Evolutionary conservation across 495 filamentous ascomycete species (phyloP).

Genomic region (Rusavskia elegans): DNA sequence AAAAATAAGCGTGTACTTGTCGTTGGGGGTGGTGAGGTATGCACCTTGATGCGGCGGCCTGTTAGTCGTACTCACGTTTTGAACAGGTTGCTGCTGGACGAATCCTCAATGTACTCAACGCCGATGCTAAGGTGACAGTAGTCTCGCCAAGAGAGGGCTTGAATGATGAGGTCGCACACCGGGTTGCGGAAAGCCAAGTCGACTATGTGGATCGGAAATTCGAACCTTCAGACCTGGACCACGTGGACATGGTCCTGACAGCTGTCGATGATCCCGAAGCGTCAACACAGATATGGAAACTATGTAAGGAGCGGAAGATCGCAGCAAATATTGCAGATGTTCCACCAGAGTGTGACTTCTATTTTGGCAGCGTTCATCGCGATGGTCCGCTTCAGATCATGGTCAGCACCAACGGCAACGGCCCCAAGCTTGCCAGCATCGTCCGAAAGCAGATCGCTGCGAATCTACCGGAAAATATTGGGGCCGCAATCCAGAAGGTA

Average conservation of each 20-base stretch:
- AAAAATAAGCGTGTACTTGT: slow-evolving; percentile 70
- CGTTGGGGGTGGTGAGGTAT: slow-evolving; percentile 83
- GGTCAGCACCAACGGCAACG: slow-evolving; percentile 96
- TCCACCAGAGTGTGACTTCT: slow-evolving; percentile 93
- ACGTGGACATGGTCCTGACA: slow-evolving; percentile 71
- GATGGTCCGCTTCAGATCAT: slow-evolving; percentile 95
- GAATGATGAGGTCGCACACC: slow-evolving; percentile 73
- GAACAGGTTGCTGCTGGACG: slow-evolving; percentile 82
- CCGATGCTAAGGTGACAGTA: slow-evolving; percentile 79
- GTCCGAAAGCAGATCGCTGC: slow-evolving; percentile 71
- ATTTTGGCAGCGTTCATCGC: slow-evolving; percentile 88
- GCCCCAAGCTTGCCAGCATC: slow-evolving; percentile 77
- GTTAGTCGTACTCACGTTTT: slow-evolving; percentile 1
- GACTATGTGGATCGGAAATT: slow-evolving; percentile 69
- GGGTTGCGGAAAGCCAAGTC: slow-evolving; percentile 57
- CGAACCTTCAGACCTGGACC: slow-evolving; percentile 62
- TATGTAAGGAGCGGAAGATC: slow-evolving; percentile 72
- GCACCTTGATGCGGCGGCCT: slow-evolving; percentile 2
- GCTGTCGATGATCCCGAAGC: slow-evolving; percentile 86
- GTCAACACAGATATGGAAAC: slow-evolving; percentile 73
- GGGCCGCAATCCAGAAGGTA: slow-evolving; percentile 68
- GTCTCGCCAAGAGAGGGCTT: slow-evolving; percentile 65
- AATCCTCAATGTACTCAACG: slow-evolving; percentile 82
- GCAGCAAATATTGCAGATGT: slow-evolving; percentile 95
- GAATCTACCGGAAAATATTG: slow-evolving; percentile 57